Conservation (phyloP, 78 protist species). For the Dictyostelium capitatum region DNA sequence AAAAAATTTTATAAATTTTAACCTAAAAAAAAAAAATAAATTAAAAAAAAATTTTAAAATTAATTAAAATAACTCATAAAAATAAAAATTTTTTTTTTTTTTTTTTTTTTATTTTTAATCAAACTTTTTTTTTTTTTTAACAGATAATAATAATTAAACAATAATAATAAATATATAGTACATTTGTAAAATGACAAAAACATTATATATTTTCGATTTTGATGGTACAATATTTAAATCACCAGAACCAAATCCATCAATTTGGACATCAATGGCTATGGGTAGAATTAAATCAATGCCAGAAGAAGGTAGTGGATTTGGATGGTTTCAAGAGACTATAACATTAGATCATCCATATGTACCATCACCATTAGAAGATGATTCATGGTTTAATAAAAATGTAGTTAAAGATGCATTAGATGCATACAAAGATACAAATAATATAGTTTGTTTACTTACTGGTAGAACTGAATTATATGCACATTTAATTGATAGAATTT, state of each 20-base stretch:
- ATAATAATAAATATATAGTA: too few relatives aligned
- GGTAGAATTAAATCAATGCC: constrained; percentile 67
- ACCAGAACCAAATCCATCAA: constrained; percentile 75
- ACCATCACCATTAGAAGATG: constrained; percentile 15
- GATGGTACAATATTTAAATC: constrained; percentile 75
- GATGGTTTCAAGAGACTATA: constrained; percentile 75
- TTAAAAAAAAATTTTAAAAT: too few relatives aligned
- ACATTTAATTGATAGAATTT: constrained; percentile 56
- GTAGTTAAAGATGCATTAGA: constrained; percentile 18
- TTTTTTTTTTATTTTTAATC: too few relatives aligned
- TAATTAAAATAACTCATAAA: too few relatives aligned
- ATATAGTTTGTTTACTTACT: constrained; percentile 39
- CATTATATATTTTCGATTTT: constrained; percentile 59
- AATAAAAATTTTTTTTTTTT: too few relatives aligned
- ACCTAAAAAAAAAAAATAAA: too few relatives aligned
- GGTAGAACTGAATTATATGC: constrained; percentile 59
- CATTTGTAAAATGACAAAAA: not conserved
- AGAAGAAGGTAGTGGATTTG: constrained; percentile 38
- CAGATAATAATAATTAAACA: too few relatives aligned
- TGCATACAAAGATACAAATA: not conserved
- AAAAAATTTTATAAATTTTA: too few relatives aligned
- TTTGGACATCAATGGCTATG: constrained; percentile 14
- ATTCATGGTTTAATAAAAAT: constrained; percentile 51
- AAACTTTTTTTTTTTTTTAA: too few relatives aligned
- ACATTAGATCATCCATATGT: constrained; percentile 70